Percentiles rank a stretch among this genome's conserved stretches.
Evolutionary conservation across 2,329 filamentous ascomycete genomes (phyloP).

Genomic region (Golovinomyces cichoracearum): DNA sequence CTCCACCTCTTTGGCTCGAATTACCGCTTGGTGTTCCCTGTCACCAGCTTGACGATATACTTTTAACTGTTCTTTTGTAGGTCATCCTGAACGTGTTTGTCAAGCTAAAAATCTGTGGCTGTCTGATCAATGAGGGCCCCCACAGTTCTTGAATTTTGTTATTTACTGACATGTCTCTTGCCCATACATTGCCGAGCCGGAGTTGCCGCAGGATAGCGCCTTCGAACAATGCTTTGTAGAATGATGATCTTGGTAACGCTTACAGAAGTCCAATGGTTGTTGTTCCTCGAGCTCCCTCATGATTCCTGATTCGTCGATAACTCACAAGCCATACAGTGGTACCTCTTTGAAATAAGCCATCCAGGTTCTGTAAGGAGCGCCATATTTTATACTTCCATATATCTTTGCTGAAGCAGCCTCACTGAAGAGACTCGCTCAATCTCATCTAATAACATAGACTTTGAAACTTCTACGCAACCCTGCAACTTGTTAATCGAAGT

Average conservation of each 20-base stretch:
- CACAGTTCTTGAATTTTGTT: background rate
- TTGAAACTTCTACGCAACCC: too few species aligned
- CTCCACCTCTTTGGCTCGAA: background rate
- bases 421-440: too few species aligned
- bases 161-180: background rate
- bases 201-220: background rate
- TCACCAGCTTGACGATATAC: background rate
- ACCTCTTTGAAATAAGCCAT: background rate
- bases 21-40: background rate
- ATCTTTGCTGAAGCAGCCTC: too few species aligned
- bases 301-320: background rate
- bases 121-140: background rate
- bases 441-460: too few species aligned
- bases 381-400: too few species aligned
- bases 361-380: background rate
- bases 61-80: background rate
- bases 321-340: background rate
- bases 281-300: background rate
- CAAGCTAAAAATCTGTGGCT: background rate
- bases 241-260: background rate
- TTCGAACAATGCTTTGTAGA: background rate
- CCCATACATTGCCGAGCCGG: background rate
- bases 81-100: background rate
- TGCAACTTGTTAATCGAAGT: too few species aligned
- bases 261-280: background rate